Conservation (phyloP, 179 eudicot species). For the Nepenthes alata region DNA sequence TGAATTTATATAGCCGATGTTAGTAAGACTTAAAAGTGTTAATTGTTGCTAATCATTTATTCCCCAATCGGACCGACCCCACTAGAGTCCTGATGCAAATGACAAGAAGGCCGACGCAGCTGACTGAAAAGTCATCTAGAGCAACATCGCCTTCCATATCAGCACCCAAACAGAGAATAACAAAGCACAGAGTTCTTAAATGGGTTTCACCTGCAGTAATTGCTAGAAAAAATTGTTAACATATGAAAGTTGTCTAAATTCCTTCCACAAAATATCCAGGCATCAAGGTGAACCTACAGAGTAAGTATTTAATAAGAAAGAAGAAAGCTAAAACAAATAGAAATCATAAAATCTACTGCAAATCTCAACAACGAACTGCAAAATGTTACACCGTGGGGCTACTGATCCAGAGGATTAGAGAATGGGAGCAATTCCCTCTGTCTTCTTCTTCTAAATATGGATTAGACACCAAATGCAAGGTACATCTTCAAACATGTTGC, state of each 20-base stretch:
- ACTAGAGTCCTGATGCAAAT: slow-evolving; percentile 5
- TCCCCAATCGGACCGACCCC: slow-evolving; percentile 4
- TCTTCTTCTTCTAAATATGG: no score
- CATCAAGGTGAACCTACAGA: slow-evolving; percentile 9
- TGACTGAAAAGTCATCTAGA: slow-evolving; percentile 6
- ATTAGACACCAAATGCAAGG: no score
- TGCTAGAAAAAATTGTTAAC: slow-evolving; percentile 7
- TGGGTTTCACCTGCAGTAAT: background rate
- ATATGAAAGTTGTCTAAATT: slow-evolving; percentile 8
- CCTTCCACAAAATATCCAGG: slow-evolving; percentile 7
- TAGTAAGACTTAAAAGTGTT: background rate
- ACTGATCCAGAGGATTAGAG: no score
- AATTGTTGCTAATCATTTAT: slow-evolving; percentile 7
- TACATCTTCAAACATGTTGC: no score
- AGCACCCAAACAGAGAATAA: slow-evolving; percentile 1
- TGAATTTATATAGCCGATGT: no score
- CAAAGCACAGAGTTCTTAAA: slow-evolving; percentile 6
- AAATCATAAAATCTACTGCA: no score
- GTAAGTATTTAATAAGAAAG: no score
- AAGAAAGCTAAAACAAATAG: no score
- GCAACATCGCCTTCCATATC: slow-evolving; percentile 3
- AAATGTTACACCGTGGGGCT: no score
- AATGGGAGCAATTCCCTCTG: no score
- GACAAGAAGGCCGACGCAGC: background rate
- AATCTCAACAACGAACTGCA: no score